Evolutionary conservation across 169 alveolate genomes (phyloP), one percentile per base, ranked within the genome.

Genomic region (Perkinsus chesapeaki): DNA sequence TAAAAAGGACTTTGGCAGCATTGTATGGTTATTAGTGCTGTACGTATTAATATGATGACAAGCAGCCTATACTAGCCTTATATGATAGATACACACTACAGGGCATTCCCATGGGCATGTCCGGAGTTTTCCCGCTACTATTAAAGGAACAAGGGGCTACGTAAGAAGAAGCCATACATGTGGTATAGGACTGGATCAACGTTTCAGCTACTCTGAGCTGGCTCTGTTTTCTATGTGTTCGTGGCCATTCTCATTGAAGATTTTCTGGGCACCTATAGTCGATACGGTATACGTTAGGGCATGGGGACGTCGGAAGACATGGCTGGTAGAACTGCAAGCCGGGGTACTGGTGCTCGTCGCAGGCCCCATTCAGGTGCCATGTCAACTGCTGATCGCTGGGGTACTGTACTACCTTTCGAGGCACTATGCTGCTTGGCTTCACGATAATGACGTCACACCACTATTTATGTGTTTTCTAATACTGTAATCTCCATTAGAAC

Each of bases 211-310:
- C 91, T 0, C 72, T 0, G 95, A 91, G 48, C n/a, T 95, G 0
- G 96, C 97, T 39, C 47, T 95, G 23, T 95, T 96, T 73, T 91
- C 95, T 37, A 73, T 96, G 92, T 94, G 96, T 31, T 93, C 94
- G 27, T 82, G 92, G 39, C 97, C 97, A 10, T 97, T 93, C 95
- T 96, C 98, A 43, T 39, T 98, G 91, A 98, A 98, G 95, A 95
- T 98, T 91, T 94, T 98, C 73, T 98, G 99, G 99, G 99, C 99
- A 10, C 99, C 99, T 12, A 91, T 98, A 39, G 98, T 98, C 43
- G 99, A 98, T 93, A 60, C 97, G 12, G 95, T 96, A 90, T 98
- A 97, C 95, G 48, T 93, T 39, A 94, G 93, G 92, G 92, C 92
- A 20, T 39, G 97, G 91, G 99, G 99, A 39, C 96, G 98, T 72